A percentile compares a stretch with the other conserved stretches of the same genome.
Evolutionary conservation across 768 basidiomycete genomes (phyloP).

Genomic region (Austroboletus eburneus): DNA sequence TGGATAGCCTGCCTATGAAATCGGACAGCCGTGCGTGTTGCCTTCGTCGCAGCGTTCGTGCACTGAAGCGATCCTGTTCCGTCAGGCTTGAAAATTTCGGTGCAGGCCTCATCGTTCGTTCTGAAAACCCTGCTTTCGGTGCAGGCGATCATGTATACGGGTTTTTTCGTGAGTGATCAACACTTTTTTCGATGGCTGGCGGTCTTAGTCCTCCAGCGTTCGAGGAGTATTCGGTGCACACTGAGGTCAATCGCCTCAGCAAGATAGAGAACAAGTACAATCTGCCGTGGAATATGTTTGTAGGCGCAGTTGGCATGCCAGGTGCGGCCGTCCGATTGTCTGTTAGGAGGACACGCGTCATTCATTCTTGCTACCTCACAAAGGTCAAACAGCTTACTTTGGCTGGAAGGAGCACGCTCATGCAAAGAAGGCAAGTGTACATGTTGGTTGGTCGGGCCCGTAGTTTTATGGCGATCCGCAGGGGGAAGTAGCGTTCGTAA

Average conservation of each 20-base stretch:
- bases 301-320: constrained; percentile 32
- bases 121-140: constrained; percentile 5
- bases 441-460: too few species aligned
- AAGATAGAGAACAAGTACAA: constrained; percentile 26
- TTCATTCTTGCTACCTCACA: not conserved
- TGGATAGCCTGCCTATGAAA: constrained; percentile 6
- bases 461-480: constrained; percentile 10
- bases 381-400: constrained; percentile 26
- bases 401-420: constrained; percentile 17
- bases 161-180: constrained; percentile 34
- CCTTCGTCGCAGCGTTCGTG: not conserved
- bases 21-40: constrained; percentile 15
- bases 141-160: constrained; percentile 8
- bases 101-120: constrained; percentile 29
- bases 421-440: constrained; percentile 21
- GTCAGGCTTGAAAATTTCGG: constrained; percentile 33
- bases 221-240: too few species aligned
- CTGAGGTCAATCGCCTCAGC: not conserved
- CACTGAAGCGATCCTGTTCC: not conserved
- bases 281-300: constrained; percentile 28
- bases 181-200: constrained; percentile 36
- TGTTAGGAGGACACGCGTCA: constrained; percentile 2
- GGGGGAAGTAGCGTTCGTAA: constrained; percentile 49
- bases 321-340: constrained; percentile 6
- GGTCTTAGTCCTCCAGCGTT: constrained; percentile 35